Evolutionary conservation across 176 grass and related monocot species (phyloP).

Genomic region (Musa beccarii): DNA sequence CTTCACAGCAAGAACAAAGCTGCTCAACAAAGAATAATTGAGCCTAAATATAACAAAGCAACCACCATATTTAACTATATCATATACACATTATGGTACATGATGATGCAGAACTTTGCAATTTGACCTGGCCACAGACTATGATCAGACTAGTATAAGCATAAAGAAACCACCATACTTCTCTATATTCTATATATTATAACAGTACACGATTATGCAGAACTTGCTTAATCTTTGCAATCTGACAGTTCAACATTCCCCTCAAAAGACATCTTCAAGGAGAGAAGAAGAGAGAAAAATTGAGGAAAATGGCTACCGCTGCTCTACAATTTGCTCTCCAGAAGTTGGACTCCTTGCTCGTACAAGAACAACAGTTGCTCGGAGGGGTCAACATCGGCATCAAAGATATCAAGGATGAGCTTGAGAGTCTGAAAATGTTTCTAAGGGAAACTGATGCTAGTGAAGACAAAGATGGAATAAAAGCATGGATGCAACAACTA

Average conservation of each 20-base stretch:
- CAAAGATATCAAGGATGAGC: conserved; percentile 9
- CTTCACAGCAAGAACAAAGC: not conserved
- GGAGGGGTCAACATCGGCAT: conserved; percentile 6
- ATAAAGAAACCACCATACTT: no score
- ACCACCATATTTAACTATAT: not conserved
- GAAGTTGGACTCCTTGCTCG: conserved; percentile 14
- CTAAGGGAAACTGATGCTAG: conserved; percentile 4
- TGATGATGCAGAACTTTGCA: no score
- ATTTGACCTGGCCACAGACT: no score
- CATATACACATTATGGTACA: no score
- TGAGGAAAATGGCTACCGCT: not conserved
- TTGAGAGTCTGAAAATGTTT: not conserved
- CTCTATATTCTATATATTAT: no score
- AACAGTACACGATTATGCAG: no score
- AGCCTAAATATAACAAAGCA: not conserved
- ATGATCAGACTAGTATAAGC: no score
- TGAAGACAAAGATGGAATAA: not conserved
- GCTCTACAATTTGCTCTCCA: conserved; percentile 18
- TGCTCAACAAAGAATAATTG: not conserved
- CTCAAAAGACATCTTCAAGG: not conserved
- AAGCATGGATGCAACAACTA: conserved; percentile 21
- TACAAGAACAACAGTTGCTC: conserved; percentile 12
- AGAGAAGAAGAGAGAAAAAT: not conserved
- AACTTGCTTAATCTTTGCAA: no score
- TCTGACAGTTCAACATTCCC: not conserved